Percentiles rank a stretch among this genome's conserved stretches.
phyloP scores from a whole-genome alignment of 1,284 basidiomycete species.

The Trichosporon sp. region DNA sequence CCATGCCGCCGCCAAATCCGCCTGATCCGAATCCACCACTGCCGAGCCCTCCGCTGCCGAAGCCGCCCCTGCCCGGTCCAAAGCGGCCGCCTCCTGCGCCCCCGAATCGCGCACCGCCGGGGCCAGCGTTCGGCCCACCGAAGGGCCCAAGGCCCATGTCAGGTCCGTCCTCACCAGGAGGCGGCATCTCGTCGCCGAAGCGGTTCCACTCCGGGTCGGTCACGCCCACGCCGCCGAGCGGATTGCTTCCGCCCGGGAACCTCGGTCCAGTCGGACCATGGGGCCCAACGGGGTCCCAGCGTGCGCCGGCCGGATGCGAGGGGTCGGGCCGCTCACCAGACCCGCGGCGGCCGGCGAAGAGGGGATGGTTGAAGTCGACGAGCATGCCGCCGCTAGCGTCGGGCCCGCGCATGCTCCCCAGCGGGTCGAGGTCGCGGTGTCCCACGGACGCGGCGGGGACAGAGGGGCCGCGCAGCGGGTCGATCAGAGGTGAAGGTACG shows the following conservation, averaged over 20 bases:
- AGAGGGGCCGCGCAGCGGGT: slow-evolving; percentile 13
- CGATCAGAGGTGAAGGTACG: slow-evolving; percentile 16
- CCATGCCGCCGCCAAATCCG: slow-evolving; percentile 17
- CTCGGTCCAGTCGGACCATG: slow-evolving; percentile 17
- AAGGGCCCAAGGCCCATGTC: slow-evolving; percentile 30
- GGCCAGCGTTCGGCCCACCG: slow-evolving; percentile 19
- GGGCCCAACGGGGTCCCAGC: slow-evolving; percentile 54
- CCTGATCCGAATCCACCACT: slow-evolving; percentile 20
- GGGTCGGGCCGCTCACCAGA: slow-evolving; percentile 15
- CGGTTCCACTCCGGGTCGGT: slow-evolving; percentile 36
- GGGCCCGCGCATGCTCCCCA: slow-evolving; percentile 40
- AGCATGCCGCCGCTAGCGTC: slow-evolving; percentile 51
- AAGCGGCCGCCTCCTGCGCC: slow-evolving; percentile 19
- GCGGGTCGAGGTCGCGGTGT: slow-evolving; percentile 52
- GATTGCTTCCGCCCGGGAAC: slow-evolving; percentile 33
- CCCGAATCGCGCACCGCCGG: slow-evolving; percentile 11
- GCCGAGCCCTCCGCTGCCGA: slow-evolving; percentile 19
- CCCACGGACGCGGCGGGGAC: slow-evolving; percentile 48
- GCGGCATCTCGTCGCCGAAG: slow-evolving; percentile 43
- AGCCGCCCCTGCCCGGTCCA: slow-evolving; percentile 6
- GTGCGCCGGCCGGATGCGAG: slow-evolving; percentile 49
- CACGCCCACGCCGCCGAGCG: slow-evolving; percentile 33
- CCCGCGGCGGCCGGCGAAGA: slow-evolving; percentile 45
- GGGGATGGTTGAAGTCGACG: slow-evolving; percentile 53
- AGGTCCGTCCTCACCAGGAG: slow-evolving; percentile 45